Conservation (phyloP, 139 green algal genomes). For the Haematococcus sp. region DNA sequence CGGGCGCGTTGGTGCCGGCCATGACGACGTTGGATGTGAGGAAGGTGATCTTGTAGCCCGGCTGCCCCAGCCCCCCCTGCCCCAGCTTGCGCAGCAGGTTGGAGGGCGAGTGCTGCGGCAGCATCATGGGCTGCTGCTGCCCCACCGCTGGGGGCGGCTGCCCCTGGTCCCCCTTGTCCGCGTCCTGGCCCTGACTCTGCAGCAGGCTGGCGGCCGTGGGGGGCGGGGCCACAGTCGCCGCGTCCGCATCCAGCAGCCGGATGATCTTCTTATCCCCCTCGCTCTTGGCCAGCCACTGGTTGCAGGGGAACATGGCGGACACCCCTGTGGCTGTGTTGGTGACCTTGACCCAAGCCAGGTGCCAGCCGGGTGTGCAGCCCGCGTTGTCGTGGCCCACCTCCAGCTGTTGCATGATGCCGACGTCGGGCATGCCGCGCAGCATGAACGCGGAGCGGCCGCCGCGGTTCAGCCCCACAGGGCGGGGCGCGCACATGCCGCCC, state of each 20-base stretch:
- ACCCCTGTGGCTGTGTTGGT: conserved; percentile 49
- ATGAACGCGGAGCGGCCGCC: conserved; percentile 40
- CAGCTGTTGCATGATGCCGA: conserved; percentile 51
- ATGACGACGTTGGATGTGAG: conserved; percentile 43
- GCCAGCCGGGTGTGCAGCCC: conserved; percentile 35
- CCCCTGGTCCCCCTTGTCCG: neutral
- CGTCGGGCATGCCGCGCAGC: conserved; percentile 36
- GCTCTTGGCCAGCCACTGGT: conserved; percentile 39
- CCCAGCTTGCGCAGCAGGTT: conserved; percentile 31
- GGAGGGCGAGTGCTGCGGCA: neutral
- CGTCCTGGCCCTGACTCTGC: neutral
- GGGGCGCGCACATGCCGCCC: neutral
- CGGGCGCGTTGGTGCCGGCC: conserved; percentile 36
- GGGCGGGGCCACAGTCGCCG: neutral
- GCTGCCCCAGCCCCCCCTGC: conserved; percentile 27
- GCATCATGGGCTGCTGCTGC: neutral
- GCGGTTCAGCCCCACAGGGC: neutral
- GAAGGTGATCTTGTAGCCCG: conserved; percentile 58
- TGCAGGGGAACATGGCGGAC: conserved; percentile 43
- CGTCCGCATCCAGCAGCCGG: conserved; percentile 22
- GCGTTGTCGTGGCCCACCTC: conserved; percentile 31
- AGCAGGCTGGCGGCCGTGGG: neutral
- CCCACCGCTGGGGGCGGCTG: neutral
- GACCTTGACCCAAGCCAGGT: conserved; percentile 52
- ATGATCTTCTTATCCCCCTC: conserved; percentile 34